Evolutionary conservation across 768 basidiomycete genomes (phyloP).

Genomic region (Sutorius australiensis): DNA sequence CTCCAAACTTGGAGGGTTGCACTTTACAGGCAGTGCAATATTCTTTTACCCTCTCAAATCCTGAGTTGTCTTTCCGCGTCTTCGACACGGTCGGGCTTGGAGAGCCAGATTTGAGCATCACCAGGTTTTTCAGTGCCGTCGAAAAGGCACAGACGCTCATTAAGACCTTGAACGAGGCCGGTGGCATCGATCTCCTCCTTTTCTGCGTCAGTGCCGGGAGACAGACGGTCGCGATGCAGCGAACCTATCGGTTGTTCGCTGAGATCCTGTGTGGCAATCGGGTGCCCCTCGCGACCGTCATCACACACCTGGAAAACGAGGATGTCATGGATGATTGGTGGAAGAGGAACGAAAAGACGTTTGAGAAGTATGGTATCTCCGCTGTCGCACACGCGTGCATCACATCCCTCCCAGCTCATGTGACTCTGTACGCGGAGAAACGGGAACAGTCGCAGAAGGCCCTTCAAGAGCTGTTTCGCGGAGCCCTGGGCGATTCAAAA

Average conservation of each 20-base stretch:
- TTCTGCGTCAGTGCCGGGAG: not conserved
- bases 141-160: constrained; percentile 7
- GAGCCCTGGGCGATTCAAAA: not conserved
- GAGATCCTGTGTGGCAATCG: not conserved
- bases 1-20: not conserved
- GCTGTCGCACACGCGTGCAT: not conserved
- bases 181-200: constrained; percentile 2
- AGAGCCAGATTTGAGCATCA: not conserved
- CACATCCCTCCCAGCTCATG: not conserved
- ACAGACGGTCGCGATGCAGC: not conserved
- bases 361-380: not conserved
- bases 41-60: not conserved
- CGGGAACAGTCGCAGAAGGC: not conserved
- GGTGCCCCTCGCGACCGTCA: not conserved
- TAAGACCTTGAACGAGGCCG: not conserved
- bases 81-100: not conserved
- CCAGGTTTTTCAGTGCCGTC: constrained; percentile 1
- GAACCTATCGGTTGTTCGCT: not conserved
- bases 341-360: not conserved
- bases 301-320: not conserved
- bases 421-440: not conserved
- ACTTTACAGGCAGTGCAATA: not conserved
- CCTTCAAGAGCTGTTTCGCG: not conserved
- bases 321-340: constrained; percentile 1
- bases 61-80: not conserved